Evolutionary conservation across 2,329 filamentous ascomycete species (phyloP).

Genomic region (Ascochyta pisi): DNA sequence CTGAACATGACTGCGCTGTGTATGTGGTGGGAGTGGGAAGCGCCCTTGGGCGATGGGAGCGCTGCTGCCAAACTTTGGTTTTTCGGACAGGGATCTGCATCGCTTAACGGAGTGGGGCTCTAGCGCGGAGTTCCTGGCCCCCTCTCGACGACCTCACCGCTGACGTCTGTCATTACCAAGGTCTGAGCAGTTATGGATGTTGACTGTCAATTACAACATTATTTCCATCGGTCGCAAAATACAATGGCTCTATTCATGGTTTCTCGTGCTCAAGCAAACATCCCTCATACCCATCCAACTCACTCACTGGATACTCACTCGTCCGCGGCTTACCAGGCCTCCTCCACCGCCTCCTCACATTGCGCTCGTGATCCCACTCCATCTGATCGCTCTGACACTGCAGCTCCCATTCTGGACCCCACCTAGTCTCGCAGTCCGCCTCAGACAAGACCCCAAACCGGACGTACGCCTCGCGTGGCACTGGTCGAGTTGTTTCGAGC

Average conservation of each 20-base stretch:
- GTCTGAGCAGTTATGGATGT: too few relatives aligned
- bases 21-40: not conserved
- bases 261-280: not conserved
- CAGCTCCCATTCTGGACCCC: not conserved
- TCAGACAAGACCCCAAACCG: not conserved
- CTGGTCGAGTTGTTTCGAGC: not conserved
- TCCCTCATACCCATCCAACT: not conserved
- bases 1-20: constrained; percentile 73
- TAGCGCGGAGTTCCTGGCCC: not conserved
- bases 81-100: constrained; percentile 13
- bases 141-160: not conserved
- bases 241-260: not conserved
- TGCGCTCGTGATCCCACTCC: not conserved
- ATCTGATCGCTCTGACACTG: not conserved
- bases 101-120: constrained; percentile 13
- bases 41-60: not conserved
- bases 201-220: too few relatives aligned
- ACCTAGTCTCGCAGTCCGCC: not conserved
- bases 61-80: constrained; percentile 7
- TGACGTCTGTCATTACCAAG: too few relatives aligned
- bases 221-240: too few relatives aligned
- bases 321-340: not conserved
- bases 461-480: not conserved
- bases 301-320: not conserved
- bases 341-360: not conserved